Conservation (phyloP, 352 stramenopile genomes). For the Phytophthora citricola region DNA sequence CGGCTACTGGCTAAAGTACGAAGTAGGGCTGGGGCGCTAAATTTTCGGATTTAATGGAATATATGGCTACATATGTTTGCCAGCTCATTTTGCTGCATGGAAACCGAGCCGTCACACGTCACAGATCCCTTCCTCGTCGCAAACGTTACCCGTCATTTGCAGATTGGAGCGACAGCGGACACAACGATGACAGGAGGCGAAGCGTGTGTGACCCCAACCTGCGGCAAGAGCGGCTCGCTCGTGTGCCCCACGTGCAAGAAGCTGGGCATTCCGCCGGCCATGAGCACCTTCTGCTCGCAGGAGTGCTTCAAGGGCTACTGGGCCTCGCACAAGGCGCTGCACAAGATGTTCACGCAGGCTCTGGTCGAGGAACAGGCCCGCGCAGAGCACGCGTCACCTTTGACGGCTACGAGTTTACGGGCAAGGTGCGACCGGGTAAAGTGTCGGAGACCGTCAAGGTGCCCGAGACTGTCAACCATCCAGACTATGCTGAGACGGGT, state of each 20-base stretch:
- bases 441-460: constrained; percentile 80
- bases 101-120: constrained; percentile 15
- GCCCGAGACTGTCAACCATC: constrained; percentile 77
- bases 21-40: background rate
- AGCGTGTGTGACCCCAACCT: constrained; percentile 77
- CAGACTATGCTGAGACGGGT: constrained; percentile 92
- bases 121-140: constrained; percentile 18
- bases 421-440: constrained; percentile 80
- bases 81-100: constrained; percentile 4
- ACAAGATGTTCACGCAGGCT: constrained; percentile 92
- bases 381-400: constrained; percentile 34
- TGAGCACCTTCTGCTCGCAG: constrained; percentile 94
- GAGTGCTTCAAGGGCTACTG: constrained; percentile 98
- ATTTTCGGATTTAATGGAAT: constrained; percentile 21
- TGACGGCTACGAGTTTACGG: constrained; percentile 86
- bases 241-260: constrained; percentile 93
- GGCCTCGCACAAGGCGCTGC: constrained; percentile 94
- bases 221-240: constrained; percentile 82
- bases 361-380: constrained; percentile 42
- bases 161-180: constrained; percentile 3
- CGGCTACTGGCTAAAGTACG: constrained; percentile 13
- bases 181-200: constrained; percentile 25
- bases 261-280: constrained; percentile 82
- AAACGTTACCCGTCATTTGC: constrained; percentile 7
- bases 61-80: constrained; percentile 12